These are phyloP conservation scores for Eruca vesicaria DNA, from an alignment of 441 rosid species.

Conservation along the genomic window DNA sequence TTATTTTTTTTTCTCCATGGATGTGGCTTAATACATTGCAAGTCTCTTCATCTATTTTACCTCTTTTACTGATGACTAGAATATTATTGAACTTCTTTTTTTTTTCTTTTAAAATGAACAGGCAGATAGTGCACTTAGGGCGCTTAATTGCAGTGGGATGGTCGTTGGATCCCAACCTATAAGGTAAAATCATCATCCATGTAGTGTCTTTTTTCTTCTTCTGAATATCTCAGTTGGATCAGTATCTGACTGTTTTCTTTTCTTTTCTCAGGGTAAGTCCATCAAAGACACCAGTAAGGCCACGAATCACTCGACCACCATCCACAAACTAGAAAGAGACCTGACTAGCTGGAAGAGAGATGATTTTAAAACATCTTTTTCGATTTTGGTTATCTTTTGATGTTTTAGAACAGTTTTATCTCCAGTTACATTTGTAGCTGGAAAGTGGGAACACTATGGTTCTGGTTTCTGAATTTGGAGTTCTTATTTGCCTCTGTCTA, in stretches of 20 bases:
- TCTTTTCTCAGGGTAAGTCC: slow-evolving; percentile 58
- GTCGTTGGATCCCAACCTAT: slow-evolving; percentile 50
- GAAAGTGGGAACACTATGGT: slow-evolving; percentile 31
- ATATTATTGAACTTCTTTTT: background rate
- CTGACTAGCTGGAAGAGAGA: slow-evolving; percentile 39
- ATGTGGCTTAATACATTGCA: background rate
- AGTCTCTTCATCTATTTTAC: too few species aligned
- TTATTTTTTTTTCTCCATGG: background rate
- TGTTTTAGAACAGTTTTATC: slow-evolving; percentile 37
- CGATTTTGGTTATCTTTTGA: slow-evolving; percentile 19
- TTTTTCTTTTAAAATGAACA: slow-evolving; percentile 23
- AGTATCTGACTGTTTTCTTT: background rate
- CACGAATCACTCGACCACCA: slow-evolving; percentile 51
- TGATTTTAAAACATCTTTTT: slow-evolving; percentile 35
- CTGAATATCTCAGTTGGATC: background rate
- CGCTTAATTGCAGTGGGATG: slow-evolving; percentile 59
- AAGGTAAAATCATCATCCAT: slow-evolving; percentile 24
- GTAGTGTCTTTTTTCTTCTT: background rate
- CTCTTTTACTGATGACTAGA: background rate
- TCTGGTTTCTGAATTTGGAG: slow-evolving; percentile 41
- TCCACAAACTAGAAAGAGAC: slow-evolving; percentile 22
- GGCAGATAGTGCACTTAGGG: slow-evolving; percentile 70
- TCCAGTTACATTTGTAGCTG: slow-evolving; percentile 35
- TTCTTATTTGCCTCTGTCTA: slow-evolving; percentile 27
- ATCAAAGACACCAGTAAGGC: slow-evolving; percentile 75